Base-by-base conservation (phyloP, 2,329 filamentous ascomycete genomes). In the Cryphonectria parasitica region DNA sequence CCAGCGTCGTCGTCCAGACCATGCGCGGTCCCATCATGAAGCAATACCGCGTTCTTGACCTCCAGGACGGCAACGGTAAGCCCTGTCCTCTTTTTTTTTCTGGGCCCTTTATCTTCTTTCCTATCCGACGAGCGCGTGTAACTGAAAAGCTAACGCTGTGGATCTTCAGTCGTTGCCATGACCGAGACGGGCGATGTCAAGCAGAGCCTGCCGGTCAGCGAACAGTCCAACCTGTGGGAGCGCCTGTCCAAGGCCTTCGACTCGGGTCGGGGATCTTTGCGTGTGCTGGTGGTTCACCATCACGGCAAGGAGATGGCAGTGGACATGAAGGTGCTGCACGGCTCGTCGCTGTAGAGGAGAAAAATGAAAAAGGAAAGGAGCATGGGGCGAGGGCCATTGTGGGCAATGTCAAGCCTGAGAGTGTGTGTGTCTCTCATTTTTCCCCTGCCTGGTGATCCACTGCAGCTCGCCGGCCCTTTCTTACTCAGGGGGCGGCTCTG, bases 1-100 rank as follows among this genome's bases (percentile, higher is more conserved):
- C 95, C 77, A 97, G 93, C 77, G 96, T 99, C 73, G 90, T 98
- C 75, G 95, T 99, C 79, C 96, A 99, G 92, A 98, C 95, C 87
- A 98, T 99, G 94, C 92, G 97, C 76, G 96, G 95, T 78, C 96
- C 96, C 75, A 91, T 98, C 87, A 98, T 98, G 94, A 98, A 98
- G 94, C 96, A 98, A 89, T 99, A 99, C 92, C 95, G 96, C 80
- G 95, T 99, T 81, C 92, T 99, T 74, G 96, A 99, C 87, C 92
- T 99, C 83, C 91, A 94, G 83, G 93, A 97, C 76, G 95, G 89
- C 77, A 78, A 91, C 78, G 87, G 88, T 79, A 84, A 85, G 77
- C 83, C 34, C 3, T n/a, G 31, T 49, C 41, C 7, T 2, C 31
- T 3, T 25, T n/a, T n/a, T 22, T 2, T 49, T 13, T n/a, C 8